Evolutionary conservation across 2,329 filamentous ascomycete species (phyloP), one percentile per base, ranked within the genome.

Genomic region (Epichloe gansuensis): DNA sequence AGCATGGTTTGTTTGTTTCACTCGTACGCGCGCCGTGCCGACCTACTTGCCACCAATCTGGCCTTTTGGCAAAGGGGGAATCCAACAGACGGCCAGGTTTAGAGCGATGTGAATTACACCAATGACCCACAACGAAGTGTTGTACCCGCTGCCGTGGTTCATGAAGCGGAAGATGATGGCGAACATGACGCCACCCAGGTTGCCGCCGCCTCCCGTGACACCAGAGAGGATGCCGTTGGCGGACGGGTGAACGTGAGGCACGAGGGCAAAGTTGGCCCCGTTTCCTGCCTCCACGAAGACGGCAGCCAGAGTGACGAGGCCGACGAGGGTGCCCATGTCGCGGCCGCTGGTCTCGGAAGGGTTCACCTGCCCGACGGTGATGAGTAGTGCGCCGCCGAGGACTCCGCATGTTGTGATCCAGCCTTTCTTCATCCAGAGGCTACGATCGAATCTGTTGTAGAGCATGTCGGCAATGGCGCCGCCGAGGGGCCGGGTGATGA

Each of bases 281-380:
- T 95, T 95, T 42, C 82, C 83, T 2, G 85, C 87, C 65, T 94
- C 88, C 43, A 89, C 69, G 71, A 95, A 95, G 64, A 95, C 76
- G 1, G 86, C 87, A 70, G 89, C 77, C 9, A 87, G 77, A 1
- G 84, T 82, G 8, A 94, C 71, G 5, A 95, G 79, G 1, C 86
- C 87, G 52, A 93, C 82, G 75, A 94, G 83, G 3, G 78, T 81
- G 6, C 75, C 68, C 13, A 67, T 59, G 41, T 45, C 55, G 41
- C 55, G 51, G 15, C 61, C 63, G 47, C 60, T 62, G 47, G 83
- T 66, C 25, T 75, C 63, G 27, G 81, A 76, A 0, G 86, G 76
- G 64, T 93, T 71, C 61, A 81, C 73, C 2, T 74, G 70, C 23
- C 84, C 86, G 60, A 83, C 74, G 54, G 82, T 65, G 52, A 90